Percentiles rank a stretch among this genome's conserved stretches.
Conservation (phyloP, 176 grass and related monocot species). For the Phoenix roebelenii region DNA sequence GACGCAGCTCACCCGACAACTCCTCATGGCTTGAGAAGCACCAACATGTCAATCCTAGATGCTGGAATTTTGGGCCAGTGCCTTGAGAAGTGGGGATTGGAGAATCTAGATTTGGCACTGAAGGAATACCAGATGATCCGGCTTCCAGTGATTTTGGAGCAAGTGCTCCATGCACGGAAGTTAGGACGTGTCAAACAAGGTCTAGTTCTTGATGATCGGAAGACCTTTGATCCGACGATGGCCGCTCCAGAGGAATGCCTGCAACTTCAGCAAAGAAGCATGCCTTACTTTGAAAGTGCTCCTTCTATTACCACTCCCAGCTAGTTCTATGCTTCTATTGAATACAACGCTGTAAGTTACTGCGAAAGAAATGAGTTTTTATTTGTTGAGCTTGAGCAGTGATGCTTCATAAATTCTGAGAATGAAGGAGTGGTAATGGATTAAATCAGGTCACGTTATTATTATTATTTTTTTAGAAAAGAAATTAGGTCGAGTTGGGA, state of each 20-base stretch:
- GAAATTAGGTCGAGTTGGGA: too few relatives aligned
- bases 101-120: conserved; percentile 14
- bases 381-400: too few relatives aligned
- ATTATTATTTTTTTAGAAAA: too few relatives aligned
- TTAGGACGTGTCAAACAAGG: conserved; percentile 78
- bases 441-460: too few relatives aligned
- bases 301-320: background rate
- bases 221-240: conserved; percentile 17
- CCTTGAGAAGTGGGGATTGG: conserved; percentile 28
- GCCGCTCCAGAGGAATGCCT: conserved; percentile 10
- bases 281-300: conserved; percentile 54
- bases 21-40: conserved; percentile 72
- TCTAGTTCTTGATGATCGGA: conserved; percentile 18
- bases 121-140: conserved; percentile 46
- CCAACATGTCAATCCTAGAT: conserved; percentile 83
- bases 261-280: conserved; percentile 46
- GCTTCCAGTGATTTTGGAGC: conserved; percentile 47
- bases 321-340: too few relatives aligned
- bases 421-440: too few relatives aligned
- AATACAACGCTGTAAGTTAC: too few relatives aligned
- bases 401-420: too few relatives aligned
- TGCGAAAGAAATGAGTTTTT: too few relatives aligned
- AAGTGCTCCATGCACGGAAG: conserved; percentile 55
- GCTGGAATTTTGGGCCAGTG: conserved; percentile 45
- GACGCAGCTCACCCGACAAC: conserved; percentile 92